These are phyloP conservation scores for Pleurotus sapidus DNA, from an alignment of 768 basidiomycete species.

Conservation along the genomic window DNA sequence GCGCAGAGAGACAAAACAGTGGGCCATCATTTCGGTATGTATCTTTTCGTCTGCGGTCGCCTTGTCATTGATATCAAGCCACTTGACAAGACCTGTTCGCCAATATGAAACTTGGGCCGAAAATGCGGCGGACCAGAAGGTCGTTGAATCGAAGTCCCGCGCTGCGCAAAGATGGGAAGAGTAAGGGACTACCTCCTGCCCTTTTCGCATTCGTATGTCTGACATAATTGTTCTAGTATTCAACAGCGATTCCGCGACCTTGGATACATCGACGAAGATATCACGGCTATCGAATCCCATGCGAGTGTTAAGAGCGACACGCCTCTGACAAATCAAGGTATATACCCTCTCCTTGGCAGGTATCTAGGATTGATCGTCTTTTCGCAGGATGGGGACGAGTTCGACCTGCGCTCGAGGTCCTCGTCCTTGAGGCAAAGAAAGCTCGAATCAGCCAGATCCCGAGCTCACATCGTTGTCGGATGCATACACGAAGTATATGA, in stretches of 20 bases:
- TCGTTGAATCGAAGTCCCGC: background rate
- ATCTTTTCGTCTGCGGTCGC: too few species aligned
- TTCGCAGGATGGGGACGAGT: background rate
- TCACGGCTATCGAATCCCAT: background rate
- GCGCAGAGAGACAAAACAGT: too few species aligned
- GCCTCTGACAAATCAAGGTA: background rate
- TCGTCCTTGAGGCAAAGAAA: background rate
- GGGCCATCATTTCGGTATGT: too few species aligned
- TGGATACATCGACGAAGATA: background rate
- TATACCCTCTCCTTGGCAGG: background rate
- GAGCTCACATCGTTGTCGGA: background rate
- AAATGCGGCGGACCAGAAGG: too few species aligned
- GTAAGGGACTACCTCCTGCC: background rate
- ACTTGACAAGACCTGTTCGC: too few species aligned
- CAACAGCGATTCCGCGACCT: background rate
- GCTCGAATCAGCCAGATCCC: background rate
- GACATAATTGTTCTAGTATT: background rate
- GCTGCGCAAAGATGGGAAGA: background rate
- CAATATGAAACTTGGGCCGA: too few species aligned
- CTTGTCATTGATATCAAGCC: too few species aligned
- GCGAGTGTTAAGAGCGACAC: background rate
- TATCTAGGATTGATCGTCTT: background rate
- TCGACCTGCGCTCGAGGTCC: background rate
- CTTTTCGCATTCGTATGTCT: background rate
- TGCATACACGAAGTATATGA: background rate